Evolutionary conservation across 257 asterid species (phyloP).

Genomic region (Agastache rugosa): DNA sequence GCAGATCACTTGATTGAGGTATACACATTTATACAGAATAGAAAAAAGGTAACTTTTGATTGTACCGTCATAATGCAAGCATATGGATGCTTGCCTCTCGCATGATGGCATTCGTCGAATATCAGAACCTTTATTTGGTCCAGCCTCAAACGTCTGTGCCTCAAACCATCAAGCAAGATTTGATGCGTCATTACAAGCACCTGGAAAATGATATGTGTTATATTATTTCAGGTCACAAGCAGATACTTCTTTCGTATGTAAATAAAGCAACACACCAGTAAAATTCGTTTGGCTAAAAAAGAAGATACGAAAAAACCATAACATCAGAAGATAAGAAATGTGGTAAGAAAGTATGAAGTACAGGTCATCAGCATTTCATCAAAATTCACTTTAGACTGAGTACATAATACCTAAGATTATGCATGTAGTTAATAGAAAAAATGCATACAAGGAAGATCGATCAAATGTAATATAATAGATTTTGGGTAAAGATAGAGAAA

Average conservation of each 20-base stretch:
- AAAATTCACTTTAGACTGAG: background rate
- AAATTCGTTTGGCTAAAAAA: background rate
- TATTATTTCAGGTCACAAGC: constrained; percentile 19
- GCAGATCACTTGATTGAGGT: background rate
- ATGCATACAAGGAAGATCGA: too few relatives aligned
- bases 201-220: constrained; percentile 45
- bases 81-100: constrained; percentile 69
- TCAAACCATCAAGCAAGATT: constrained; percentile 75
- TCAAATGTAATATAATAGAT: too few relatives aligned
- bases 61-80: constrained; percentile 83
- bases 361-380: background rate
- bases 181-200: constrained; percentile 95
- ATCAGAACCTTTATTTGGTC: constrained; percentile 70
- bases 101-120: constrained; percentile 90
- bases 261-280: background rate
- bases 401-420: background rate
- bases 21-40: background rate
- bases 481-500: too few relatives aligned
- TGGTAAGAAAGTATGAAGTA: background rate
- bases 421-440: too few relatives aligned
- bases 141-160: constrained; percentile 60
- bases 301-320: background rate
- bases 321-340: background rate
- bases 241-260: background rate
- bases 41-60: background rate